A percentile compares a stretch with the other conserved stretches of the same genome.
These are phyloP conservation scores for Fusarium devonianum DNA, from an alignment of 2,329 filamentous ascomycete species.

Conservation along the genomic window DNA sequence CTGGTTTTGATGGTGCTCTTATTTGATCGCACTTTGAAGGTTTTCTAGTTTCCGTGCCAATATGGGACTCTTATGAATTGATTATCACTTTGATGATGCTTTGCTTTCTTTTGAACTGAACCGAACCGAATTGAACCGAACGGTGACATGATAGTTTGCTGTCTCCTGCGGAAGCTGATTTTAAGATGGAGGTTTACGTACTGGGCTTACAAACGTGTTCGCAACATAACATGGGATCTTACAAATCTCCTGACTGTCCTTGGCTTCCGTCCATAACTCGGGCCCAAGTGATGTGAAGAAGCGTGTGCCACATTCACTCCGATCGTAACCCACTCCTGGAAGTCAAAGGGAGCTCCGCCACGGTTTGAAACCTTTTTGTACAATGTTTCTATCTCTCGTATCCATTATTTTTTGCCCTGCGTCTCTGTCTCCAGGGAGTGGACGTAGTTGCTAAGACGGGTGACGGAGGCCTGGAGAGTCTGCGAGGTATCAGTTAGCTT, in stretches of 20 bases:
- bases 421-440: slow-evolving; percentile 82
- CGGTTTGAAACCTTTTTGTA: slow-evolving; percentile 28
- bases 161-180: no score
- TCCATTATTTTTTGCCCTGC: slow-evolving; percentile 72
- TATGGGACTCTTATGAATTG: slow-evolving; percentile 36
- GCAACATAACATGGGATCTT: slow-evolving; percentile 22
- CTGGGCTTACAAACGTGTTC: slow-evolving; percentile 22
- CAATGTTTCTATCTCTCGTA: slow-evolving; percentile 19
- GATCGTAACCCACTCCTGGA: slow-evolving; percentile 15
- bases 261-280: slow-evolving; percentile 7
- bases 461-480: slow-evolving; percentile 87
- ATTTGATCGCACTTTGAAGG: slow-evolving; percentile 34
- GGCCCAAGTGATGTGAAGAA: slow-evolving; percentile 11
- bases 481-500: slow-evolving; percentile 46
- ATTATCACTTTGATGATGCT: slow-evolving; percentile 21
- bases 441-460: slow-evolving; percentile 85
- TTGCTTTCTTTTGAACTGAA: neutral
- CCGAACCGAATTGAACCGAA: neutral
- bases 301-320: slow-evolving; percentile 11
- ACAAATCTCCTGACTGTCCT: slow-evolving; percentile 13
- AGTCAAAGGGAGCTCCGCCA: slow-evolving; percentile 9
- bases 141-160: neutral
- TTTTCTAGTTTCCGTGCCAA: slow-evolving; percentile 42
- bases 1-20: slow-evolving; percentile 42
- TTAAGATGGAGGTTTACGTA: slow-evolving; percentile 3